Base-by-base conservation (phyloP, 331 rosid genomes). In the Acacia pycnantha region DNA sequence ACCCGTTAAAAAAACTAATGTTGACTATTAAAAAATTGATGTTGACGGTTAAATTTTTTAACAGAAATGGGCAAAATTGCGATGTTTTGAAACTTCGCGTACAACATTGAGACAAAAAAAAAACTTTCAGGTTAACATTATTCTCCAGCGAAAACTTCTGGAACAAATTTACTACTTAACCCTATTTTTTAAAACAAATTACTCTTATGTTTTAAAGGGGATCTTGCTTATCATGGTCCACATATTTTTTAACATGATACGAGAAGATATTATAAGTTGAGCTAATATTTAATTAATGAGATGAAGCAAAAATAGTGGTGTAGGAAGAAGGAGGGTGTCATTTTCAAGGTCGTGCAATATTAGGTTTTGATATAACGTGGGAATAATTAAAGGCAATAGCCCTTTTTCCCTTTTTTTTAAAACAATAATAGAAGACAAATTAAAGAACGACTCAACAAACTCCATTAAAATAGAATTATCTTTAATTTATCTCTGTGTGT, bases 391-490 rank as follows among this genome's bases (percentile, higher is more conserved):
- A 62, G 68, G 68, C 37, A 59, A 11, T 3, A 58, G 4, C 6
- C 35, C 67, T 1, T 61, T 21, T 21, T 53, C 12, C 15, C 16
- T 13, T 51, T 24, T 18, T 54, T 19, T 56, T 3, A 58, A 58
- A 58, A 29, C 11, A 47, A 43, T 2, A 47, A 43, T 5, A 37
- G 65, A 19, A 71, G 22, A 44, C n/a, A 4, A n/a, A n/a, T n/a
- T n/a, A n/a, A 8, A 35, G 11, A 53, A 46, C 37, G 3, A 33
- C 73, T 84, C 53, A 69, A 79, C 35, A 47, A 75, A 75, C 51
- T 16, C 46, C 35, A 69, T 68, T 68, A 74, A 74, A 79, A 67
- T 84, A 73, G 58, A 43, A 37, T 61, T 31, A 68, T 61, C 77
- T 43, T 26, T n/a, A 58, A 58, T 10, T n/a, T 19, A 21, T 40